Evolutionary conservation across 1,284 basidiomycete genomes (phyloP), one percentile per base, ranked within the genome.

Genomic region (Ganoderma meredithae): DNA sequence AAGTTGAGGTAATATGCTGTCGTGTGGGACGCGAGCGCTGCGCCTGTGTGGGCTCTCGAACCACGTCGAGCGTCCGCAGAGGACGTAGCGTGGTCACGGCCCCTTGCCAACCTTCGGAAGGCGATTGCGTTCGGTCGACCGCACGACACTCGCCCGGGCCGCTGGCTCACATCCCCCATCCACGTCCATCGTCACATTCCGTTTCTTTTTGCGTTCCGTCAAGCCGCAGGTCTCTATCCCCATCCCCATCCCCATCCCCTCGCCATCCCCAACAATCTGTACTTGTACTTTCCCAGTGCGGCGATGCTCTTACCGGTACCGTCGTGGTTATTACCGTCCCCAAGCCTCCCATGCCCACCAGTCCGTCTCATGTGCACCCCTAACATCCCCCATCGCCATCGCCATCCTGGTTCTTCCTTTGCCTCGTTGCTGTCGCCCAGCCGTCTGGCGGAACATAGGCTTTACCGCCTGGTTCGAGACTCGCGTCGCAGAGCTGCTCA

Each of bases 151-250:
- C 39, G 39, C 22, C 58, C 36, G 5, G 39, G 58, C 39, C n/a
- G 39, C 58, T 60, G 58, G 39, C 27, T 40, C 36, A 2, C 58
- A 31, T 31, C 52, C 52, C 25, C 27, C 13, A 55, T 55, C 27
- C 25, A 8, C 47, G 27, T 2, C 52, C 52, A 19, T 33, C 27
- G 31, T 12, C 17, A 27, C 58, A 40, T 17, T 25, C 39, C 58
- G 22, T 60, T 60, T 40, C 27, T 60, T 60, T 40, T 43, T 60
- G 55, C 55, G n/a, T 58, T 58, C 55, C 43, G 58, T 60, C 58
- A 60, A 22, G n/a, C 33, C 31, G 9, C 55, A n/a, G 27, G 27
- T 31, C 27, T 39, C 55, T 19, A 22, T 10, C 52, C 6, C 25
- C 17, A 27, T 56, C 31, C 33, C 19, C 55, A 27, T 60, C 36